These are phyloP conservation scores for Sphaceloma murrayae DNA, from an alignment of 2,329 filamentous ascomycete species.

Conservation along the genomic window DNA sequence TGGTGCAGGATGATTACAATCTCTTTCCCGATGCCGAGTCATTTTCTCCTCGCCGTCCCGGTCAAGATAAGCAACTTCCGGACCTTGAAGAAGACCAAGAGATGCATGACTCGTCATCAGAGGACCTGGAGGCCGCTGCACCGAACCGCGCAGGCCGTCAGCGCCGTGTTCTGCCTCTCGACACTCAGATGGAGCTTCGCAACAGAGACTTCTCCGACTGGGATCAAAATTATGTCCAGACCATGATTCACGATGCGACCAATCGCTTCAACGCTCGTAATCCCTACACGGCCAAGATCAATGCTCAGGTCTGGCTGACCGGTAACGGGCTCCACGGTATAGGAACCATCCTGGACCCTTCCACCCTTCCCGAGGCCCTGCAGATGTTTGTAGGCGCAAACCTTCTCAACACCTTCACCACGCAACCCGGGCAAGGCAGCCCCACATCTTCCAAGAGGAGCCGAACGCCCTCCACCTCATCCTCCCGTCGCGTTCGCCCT, in stretches of 20 bases:
- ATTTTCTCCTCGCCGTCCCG: slow-evolving; percentile 10
- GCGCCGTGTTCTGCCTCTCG: slow-evolving; percentile 37
- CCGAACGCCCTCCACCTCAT: slow-evolving; percentile 23
- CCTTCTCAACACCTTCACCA: slow-evolving; percentile 41
- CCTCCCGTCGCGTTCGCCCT: background rate
- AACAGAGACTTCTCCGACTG: slow-evolving; percentile 49
- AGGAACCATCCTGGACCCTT: slow-evolving; percentile 37
- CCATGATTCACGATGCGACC: slow-evolving; percentile 47
- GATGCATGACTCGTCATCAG: slow-evolving; percentile 17
- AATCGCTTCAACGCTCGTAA: slow-evolving; percentile 28
- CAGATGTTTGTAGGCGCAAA: slow-evolving; percentile 48
- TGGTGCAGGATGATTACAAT: slow-evolving; percentile 12
- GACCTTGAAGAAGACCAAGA: background rate
- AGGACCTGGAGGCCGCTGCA: slow-evolving; percentile 26
- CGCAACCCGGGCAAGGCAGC: background rate
- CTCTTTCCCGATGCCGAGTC: slow-evolving; percentile 11
- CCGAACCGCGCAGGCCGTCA: slow-evolving; percentile 33
- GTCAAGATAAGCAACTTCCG: background rate
- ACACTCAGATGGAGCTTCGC: slow-evolving; percentile 43
- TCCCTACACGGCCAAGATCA: slow-evolving; percentile 47
- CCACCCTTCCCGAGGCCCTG: slow-evolving; percentile 42
- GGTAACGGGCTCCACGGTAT: slow-evolving; percentile 47
- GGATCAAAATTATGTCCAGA: slow-evolving; percentile 49
- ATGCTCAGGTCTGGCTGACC: slow-evolving; percentile 53
- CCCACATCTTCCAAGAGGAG: slow-evolving; percentile 7